Base-by-base conservation (phyloP, 768 basidiomycete species). In the Auricularia auricula-judae region DNA sequence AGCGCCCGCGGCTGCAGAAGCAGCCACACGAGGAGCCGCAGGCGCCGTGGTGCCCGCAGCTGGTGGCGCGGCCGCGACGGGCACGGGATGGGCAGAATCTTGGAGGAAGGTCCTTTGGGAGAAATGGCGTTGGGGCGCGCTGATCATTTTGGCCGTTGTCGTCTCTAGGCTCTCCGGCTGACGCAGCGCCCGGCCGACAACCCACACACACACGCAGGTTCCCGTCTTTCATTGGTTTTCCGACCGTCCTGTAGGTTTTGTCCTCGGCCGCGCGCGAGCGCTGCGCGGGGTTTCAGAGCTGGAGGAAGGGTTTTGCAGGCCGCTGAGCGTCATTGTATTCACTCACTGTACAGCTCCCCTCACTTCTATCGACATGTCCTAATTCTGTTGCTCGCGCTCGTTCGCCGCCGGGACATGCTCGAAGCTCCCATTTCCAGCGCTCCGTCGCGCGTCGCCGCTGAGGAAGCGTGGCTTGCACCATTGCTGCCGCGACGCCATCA, bases 111-210 rank as follows among this genome's bases (percentile, higher is more conserved):
- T 91, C 36, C 71, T 92, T 10, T 88, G 84, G 83, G 88, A 92
- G 72, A 91, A 91, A 71, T 93, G 90, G 90, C 79, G 88, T 66
- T 88, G 89, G 84, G 91, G 89, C 23, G 80, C 87, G 16, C 72
- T 93, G 66, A 86, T 92, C 64, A 87, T 85, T 4, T 74, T 93
- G 58, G 90, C 90, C 0, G 85, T 92, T 23, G 74, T 92, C 62
- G 84, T 93, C 11, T 91, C 89, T 36, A 81, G 88, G 67, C 79
- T 92, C 67, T 88, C 89, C 18, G 29, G 44, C 29, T 63, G 62
- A 63, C 7, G 39, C 39, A 14, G 5, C 56, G 34, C 56, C 56
- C 23, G 4, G 12, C 53, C 54, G 23, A 14, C 21, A 21, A 10
- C 18, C 11, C 29, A 29, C 29, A 29, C 29, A 29, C 29, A 29